Conservation (phyloP, 1,139 yeast species). For the Magnusiomyces suaveolens region DNA sequence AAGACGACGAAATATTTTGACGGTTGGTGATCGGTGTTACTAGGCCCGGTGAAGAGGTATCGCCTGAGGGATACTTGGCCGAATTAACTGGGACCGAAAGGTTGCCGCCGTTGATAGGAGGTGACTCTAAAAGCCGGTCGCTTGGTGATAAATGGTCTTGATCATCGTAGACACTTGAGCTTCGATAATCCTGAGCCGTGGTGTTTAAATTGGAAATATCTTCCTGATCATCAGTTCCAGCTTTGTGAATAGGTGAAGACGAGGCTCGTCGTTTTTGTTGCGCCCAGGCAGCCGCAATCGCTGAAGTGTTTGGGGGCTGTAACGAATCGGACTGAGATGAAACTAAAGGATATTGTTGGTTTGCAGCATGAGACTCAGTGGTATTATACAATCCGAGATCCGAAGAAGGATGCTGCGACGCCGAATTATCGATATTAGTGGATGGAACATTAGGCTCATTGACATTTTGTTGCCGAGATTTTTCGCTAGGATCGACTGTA, state of each 20-base stretch:
- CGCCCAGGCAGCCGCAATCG: constrained; percentile 13
- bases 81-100: background rate
- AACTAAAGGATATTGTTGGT: constrained; percentile 1
- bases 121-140: background rate
- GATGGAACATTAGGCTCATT: background rate
- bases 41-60: background rate
- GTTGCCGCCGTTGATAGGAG: background rate
- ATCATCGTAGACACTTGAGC: constrained; percentile 1
- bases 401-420: constrained; percentile 6
- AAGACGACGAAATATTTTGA: constrained; percentile 6
- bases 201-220: background rate
- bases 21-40: background rate
- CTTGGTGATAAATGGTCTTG: background rate
- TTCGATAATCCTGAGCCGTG: background rate
- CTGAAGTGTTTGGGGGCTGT: constrained; percentile 9
- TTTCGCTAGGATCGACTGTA: constrained; percentile 20
- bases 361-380: constrained; percentile 2
- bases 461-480: background rate
- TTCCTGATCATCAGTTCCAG: constrained; percentile 13
- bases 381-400: background rate
- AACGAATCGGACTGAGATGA: background rate
- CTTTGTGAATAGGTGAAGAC: constrained; percentile 17
- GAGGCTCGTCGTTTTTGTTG: constrained; percentile 11
- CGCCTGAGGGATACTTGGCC: background rate
- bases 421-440: background rate